Evolutionary conservation across 306 rosid species (phyloP).

Genomic region (Citrullus colocynthis): DNA sequence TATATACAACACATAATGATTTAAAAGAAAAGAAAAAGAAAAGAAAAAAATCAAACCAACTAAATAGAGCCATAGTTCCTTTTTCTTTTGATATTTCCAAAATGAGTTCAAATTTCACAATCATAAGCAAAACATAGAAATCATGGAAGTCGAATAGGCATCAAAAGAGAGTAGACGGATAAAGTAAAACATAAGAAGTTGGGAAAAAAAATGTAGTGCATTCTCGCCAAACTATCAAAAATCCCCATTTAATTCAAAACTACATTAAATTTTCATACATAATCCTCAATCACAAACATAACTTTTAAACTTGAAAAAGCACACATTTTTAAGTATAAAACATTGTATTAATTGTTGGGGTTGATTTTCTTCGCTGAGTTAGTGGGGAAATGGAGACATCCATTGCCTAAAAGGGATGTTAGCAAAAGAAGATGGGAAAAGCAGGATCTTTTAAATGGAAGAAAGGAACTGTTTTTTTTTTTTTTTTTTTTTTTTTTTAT

Average conservation of each 20-base stretch:
- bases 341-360: neutral
- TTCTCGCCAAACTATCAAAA: neutral
- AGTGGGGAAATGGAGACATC: neutral
- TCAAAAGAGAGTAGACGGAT: neutral
- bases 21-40: neutral
- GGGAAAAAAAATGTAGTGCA: neutral
- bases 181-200: neutral
- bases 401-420: neutral
- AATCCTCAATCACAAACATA: neutral
- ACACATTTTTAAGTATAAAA: neutral
- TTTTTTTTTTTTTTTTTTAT: no score
- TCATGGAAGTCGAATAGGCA: neutral
- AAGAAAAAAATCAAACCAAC: neutral
- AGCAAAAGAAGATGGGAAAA: neutral
- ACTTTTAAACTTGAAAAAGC: neutral
- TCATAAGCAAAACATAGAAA: neutral
- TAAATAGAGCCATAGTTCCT: neutral
- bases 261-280: neutral
- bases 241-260: neutral
- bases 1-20: neutral
- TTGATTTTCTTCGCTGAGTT: neutral
- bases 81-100: neutral
- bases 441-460: neutral
- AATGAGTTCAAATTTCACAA: neutral
- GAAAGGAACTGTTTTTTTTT: neutral